Percentiles rank a stretch among this genome's conserved stretches.
These are phyloP conservation scores for Aspergillus calidoustus DNA, from an alignment of 2,329 filamentous ascomycete species.

Conservation along the genomic window DNA sequence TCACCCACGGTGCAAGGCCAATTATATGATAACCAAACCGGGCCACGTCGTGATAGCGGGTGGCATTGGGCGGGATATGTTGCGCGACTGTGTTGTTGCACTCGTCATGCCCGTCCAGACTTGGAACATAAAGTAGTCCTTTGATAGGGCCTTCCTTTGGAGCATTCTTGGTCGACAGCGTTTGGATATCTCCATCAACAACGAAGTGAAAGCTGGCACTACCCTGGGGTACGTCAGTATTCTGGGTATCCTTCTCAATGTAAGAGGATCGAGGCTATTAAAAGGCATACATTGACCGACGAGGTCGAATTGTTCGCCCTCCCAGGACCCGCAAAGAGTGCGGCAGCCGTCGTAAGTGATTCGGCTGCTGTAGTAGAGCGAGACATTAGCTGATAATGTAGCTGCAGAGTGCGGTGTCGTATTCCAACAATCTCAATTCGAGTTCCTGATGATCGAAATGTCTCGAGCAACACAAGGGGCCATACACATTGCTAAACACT, in stretches of 20 bases:
- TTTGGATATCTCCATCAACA: conserved; percentile 67
- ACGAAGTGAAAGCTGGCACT: conserved; percentile 42
- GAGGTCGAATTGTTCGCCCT: conserved; percentile 36
- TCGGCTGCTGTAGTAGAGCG: conserved; percentile 28
- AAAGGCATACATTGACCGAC: conserved; percentile 42
- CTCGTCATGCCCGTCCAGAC: conserved; percentile 60
- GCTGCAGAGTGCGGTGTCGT: not conserved
- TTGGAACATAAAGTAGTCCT: conserved; percentile 85
- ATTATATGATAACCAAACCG: conserved; percentile 72
- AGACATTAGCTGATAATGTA: conserved; percentile 22
- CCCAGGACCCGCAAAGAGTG: conserved; percentile 41
- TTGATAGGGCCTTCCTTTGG: conserved; percentile 66
- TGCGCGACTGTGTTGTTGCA: conserved; percentile 67
- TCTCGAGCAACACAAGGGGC: conserved; percentile 4
- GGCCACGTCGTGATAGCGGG: conserved; percentile 69
- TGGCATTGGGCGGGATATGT: conserved; percentile 77
- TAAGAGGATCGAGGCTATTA: not conserved
- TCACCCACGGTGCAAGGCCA: conserved; percentile 86
- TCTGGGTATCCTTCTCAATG: not conserved
- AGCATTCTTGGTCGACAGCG: conserved; percentile 71
- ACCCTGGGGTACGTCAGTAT: conserved; percentile 26
- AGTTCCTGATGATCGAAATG: not conserved
- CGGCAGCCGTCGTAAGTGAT: conserved; percentile 38
- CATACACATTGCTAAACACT: conserved; percentile 17
- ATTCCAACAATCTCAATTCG: not conserved